phyloP scores from a whole-genome alignment of 78 protist species.

The Dictyostelium capitatum region DNA sequence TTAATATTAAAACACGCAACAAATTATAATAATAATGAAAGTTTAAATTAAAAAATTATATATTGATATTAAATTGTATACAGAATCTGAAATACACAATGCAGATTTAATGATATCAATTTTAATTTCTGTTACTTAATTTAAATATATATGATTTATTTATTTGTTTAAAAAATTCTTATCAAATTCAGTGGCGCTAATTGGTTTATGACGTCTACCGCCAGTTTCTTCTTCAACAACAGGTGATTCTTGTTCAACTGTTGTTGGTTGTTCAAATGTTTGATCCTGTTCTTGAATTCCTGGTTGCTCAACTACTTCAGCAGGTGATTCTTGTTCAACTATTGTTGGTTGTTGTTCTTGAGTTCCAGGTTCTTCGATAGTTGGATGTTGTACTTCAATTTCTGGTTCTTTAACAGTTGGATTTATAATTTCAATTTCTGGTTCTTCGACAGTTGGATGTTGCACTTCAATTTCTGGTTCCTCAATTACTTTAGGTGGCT shows the following conservation, averaged over 20 bases:
- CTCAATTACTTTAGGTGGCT: neutral
- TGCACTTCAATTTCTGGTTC: neutral
- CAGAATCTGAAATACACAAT: too few species aligned
- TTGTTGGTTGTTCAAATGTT: neutral
- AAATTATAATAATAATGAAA: too few species aligned
- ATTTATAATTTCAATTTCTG: neutral
- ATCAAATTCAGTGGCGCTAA: constrained; percentile 15
- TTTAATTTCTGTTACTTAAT: too few species aligned
- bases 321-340: neutral
- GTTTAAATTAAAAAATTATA: too few species aligned
- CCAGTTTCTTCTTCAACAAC: neutral
- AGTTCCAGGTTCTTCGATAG: neutral
- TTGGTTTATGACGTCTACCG: constrained; percentile 2
- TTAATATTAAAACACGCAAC: too few species aligned
- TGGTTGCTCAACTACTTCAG: neutral
- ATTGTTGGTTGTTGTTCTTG: neutral
- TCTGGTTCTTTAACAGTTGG: neutral
- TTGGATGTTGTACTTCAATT: neutral
- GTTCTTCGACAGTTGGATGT: neutral
- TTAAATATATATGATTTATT: neutral
- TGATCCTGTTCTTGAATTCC: neutral
- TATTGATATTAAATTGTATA: too few species aligned
- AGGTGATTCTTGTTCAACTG: neutral
- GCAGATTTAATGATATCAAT: too few species aligned
- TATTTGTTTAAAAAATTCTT: neutral